Evolutionary conservation across 768 basidiomycete species (phyloP).

Genomic region (Crucibulum laeve): DNA sequence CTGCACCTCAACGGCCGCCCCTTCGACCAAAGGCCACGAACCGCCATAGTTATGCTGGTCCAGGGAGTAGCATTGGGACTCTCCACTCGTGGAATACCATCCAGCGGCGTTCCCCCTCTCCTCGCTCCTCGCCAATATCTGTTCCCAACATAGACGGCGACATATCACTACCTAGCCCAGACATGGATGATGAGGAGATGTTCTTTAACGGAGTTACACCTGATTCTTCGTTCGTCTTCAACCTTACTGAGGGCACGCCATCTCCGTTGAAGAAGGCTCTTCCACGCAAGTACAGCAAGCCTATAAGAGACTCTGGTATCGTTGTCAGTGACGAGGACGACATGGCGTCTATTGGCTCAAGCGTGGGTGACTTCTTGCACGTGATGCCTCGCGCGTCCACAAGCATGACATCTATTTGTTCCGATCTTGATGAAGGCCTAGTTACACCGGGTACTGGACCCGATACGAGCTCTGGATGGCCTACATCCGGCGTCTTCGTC

Average conservation of each 20-base stretch:
- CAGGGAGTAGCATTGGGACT: conserved; percentile 23
- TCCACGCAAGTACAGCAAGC: conserved; percentile 66
- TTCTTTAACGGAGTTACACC: conserved; percentile 44
- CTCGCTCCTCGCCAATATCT: conserved; percentile 43
- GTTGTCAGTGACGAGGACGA: conserved; percentile 60
- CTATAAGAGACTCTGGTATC: conserved; percentile 67
- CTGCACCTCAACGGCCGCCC: conserved; percentile 13
- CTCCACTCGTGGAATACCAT: conserved; percentile 34
- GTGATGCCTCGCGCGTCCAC: conserved; percentile 56
- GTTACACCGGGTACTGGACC: conserved; percentile 65
- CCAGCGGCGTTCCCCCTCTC: conserved; percentile 42
- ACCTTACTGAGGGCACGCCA: conserved; percentile 52
- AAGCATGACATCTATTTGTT: conserved; percentile 57
- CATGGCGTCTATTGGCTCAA: conserved; percentile 17
- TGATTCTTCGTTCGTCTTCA: conserved; percentile 54
- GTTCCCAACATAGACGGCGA: conserved; percentile 8
- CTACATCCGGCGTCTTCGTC: conserved; percentile 35
- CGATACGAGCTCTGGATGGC: conserved; percentile 59
- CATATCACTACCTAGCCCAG: conserved; percentile 16
- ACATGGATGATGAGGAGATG: conserved; percentile 51
- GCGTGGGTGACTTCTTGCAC: conserved; percentile 20
- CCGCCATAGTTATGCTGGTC: conserved; percentile 66
- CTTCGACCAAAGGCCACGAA: conserved; percentile 30
- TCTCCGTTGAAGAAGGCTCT: conserved; percentile 47
- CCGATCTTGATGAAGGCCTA: conserved; percentile 60